phyloP scores from a whole-genome alignment of 148 eudicot species.

The Simmondsia chinensis region DNA sequence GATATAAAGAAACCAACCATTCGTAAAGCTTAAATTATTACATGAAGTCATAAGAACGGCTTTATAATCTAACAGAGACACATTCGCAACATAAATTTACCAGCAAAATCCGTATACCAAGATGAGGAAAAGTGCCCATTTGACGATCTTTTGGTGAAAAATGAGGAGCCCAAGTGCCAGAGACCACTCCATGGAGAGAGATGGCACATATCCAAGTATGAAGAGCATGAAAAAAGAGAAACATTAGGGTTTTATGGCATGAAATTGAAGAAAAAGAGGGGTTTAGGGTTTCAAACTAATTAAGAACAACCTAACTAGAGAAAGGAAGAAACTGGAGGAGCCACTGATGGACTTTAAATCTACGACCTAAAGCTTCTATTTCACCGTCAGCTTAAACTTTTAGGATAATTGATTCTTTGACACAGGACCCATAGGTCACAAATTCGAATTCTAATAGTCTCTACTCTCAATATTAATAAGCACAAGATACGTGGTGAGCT shows the following conservation, averaged over 20 bases:
- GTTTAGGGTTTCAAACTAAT: constrained; percentile 11
- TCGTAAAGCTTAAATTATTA: too few relatives aligned
- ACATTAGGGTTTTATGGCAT: constrained; percentile 21
- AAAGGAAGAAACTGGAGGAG: constrained; percentile 38
- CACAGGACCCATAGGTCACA: too few relatives aligned
- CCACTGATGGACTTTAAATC: too few relatives aligned
- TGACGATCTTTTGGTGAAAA: constrained; percentile 21
- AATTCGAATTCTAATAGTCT: too few relatives aligned
- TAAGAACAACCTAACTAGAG: constrained; percentile 17
- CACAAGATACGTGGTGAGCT: too few relatives aligned
- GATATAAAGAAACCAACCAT: too few relatives aligned
- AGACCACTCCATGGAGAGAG: constrained; percentile 52
- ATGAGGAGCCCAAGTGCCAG: constrained; percentile 27
- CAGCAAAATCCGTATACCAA: constrained; percentile 7
- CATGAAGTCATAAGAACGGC: too few relatives aligned
- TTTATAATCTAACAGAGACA: too few relatives aligned
- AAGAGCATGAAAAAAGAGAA: constrained; percentile 18
- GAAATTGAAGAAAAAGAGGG: constrained; percentile 20
- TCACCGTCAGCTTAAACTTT: too few relatives aligned
- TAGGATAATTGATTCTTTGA: too few relatives aligned
- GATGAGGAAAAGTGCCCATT: constrained; percentile 23
- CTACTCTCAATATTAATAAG: too few relatives aligned
- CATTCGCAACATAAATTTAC: not conserved
- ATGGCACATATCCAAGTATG: constrained; percentile 37
- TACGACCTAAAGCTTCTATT: too few relatives aligned